These are phyloP conservation scores for Fraxinus ornus DNA, from an alignment of 305 asterid genomes.

Conservation along the genomic window DNA sequence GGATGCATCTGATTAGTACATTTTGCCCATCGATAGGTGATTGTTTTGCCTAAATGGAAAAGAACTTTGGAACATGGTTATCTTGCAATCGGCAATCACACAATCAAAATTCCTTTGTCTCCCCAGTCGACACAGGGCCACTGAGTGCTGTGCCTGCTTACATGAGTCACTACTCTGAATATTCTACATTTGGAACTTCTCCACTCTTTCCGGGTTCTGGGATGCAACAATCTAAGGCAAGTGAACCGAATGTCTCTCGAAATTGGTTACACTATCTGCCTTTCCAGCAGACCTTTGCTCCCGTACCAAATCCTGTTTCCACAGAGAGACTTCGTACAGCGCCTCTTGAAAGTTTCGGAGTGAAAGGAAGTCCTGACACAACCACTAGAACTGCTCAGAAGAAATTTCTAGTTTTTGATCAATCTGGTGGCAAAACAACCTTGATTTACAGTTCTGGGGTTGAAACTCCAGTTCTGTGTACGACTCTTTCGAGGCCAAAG, in stretches of 20 bases:
- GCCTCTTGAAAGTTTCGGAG: slow-evolving; percentile 25
- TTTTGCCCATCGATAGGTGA: slow-evolving; percentile 40
- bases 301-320: slow-evolving; percentile 29
- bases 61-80: slow-evolving; percentile 46
- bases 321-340: slow-evolving; percentile 29
- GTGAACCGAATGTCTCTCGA: slow-evolving; percentile 31
- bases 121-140: slow-evolving; percentile 32
- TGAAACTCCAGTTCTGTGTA: slow-evolving; percentile 35
- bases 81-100: slow-evolving; percentile 38
- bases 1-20: slow-evolving; percentile 6
- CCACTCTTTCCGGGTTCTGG: slow-evolving; percentile 27
- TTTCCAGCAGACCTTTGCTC: slow-evolving; percentile 37
- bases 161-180: slow-evolving; percentile 41
- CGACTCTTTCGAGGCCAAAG: slow-evolving; percentile 32
- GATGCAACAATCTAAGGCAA: slow-evolving; percentile 34
- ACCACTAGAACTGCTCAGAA: slow-evolving; percentile 39
- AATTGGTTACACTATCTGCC: slow-evolving; percentile 43
- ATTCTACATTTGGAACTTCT: slow-evolving; percentile 38
- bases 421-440: slow-evolving; percentile 64
- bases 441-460: slow-evolving; percentile 49
- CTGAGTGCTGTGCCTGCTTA: slow-evolving; percentile 33
- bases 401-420: slow-evolving; percentile 87
- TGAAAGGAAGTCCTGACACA: slow-evolving; percentile 21
- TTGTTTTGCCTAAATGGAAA: slow-evolving; percentile 69
- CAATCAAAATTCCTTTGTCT: slow-evolving; percentile 33